phyloP scores from a whole-genome alignment of 2,329 filamentous ascomycete species.

The Colletotrichum musae region DNA sequence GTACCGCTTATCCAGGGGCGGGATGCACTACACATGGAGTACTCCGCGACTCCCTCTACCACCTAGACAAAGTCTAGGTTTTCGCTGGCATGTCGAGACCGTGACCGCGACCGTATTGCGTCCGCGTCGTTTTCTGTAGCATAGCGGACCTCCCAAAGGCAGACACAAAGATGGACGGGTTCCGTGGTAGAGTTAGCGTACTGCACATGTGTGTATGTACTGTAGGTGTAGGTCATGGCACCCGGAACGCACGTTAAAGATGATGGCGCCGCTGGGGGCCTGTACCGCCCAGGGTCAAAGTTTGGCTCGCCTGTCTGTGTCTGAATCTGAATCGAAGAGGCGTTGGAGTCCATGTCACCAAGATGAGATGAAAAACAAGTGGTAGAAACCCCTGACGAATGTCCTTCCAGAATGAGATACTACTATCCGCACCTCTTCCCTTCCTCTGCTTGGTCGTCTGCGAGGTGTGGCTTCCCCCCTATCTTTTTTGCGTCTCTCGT shows the following conservation, averaged over 20 bases:
- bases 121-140: too few species aligned
- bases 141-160: too few species aligned
- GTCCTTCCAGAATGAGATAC: background rate
- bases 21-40: too few species aligned
- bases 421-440: background rate
- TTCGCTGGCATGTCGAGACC: too few species aligned
- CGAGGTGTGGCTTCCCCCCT: too few species aligned
- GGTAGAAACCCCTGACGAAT: slow-evolving; percentile 22
- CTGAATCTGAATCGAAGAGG: slow-evolving; percentile 26
- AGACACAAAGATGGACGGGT: too few species aligned
- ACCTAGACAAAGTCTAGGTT: too few species aligned
- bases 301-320: slow-evolving; percentile 24
- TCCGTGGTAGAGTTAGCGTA: too few species aligned
- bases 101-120: too few species aligned
- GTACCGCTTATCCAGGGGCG: too few species aligned
- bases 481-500: background rate
- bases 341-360: slow-evolving; percentile 16
- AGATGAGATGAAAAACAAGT: slow-evolving; percentile 28
- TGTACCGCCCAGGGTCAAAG: slow-evolving; percentile 33
- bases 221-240: slow-evolving; percentile 9
- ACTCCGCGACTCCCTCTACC: too few species aligned
- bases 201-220: too few species aligned
- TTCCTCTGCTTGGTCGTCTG: background rate
- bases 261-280: slow-evolving; percentile 23
- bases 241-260: slow-evolving; percentile 2